A percentile compares a stretch with the other conserved stretches of the same genome.
Conservation (phyloP, 1,284 basidiomycete genomes). For the Rhodotorula sp. region DNA sequence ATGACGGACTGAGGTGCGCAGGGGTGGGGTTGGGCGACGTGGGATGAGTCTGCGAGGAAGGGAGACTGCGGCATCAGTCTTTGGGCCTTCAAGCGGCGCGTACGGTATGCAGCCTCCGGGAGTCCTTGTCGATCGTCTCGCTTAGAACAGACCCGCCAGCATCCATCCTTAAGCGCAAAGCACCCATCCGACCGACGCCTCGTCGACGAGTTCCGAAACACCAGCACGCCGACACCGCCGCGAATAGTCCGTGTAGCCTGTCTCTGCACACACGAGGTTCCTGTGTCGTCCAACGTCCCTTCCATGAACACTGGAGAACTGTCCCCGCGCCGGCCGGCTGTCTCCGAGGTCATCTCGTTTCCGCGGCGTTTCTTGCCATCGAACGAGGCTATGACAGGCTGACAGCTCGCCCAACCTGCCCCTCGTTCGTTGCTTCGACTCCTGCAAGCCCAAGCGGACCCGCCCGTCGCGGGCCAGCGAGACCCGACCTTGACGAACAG, state of each 20-base stretch:
- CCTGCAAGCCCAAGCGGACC: neutral
- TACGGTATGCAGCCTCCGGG: too few relatives aligned
- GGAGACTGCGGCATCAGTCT: neutral
- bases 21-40: slow-evolving; percentile 29
- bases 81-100: neutral
- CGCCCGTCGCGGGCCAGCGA: neutral
- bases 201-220: too few relatives aligned
- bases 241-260: too few relatives aligned
- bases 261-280: too few relatives aligned
- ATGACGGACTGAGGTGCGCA: slow-evolving; percentile 34
- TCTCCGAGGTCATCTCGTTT: slow-evolving; percentile 3
- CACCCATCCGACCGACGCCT: too few relatives aligned
- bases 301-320: too few relatives aligned
- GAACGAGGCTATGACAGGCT: fast-evolving
- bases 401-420: neutral
- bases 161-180: too few relatives aligned
- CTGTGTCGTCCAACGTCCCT: neutral
- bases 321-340: neutral
- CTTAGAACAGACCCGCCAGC: too few relatives aligned
- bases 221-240: too few relatives aligned
- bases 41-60: slow-evolving; percentile 14
- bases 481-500: neutral
- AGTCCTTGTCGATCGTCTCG: neutral
- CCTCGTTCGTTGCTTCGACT: fast-evolving
- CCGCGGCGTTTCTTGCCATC: neutral